Base-by-base conservation (phyloP, 805 yeast genomes). In the Millerozyma miso region DNA sequence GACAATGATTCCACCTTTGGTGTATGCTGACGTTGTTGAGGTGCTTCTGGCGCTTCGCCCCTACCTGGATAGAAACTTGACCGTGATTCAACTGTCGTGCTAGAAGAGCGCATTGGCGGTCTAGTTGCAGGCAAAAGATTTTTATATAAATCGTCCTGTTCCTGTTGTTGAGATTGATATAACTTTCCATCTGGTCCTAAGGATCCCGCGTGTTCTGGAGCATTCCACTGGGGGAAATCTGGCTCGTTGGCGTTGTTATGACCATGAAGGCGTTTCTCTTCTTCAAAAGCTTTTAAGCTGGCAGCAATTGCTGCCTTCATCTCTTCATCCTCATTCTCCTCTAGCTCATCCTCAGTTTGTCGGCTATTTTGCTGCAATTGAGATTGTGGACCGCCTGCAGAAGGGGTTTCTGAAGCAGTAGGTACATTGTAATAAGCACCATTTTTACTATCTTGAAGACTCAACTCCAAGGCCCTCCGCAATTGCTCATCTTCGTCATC, bases 221-320 rank as follows among this genome's bases (percentile, higher is more conserved):
- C 29, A 23, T 6, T 7, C 6, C 10, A 7, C 10, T 10, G 6
- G 6, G 6, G 6, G 10, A 7, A 23, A 7, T 6, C 6, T 7
- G 10, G 6, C 29, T 23, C 10, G 29, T 6, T 6, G 29, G 6
- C 10, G 10, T 23, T 23, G 29, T 6, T 23, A 7, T 23, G 29
- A 7, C 29, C 29, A 23, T 23, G 29, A 10, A 23, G 29, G 10
- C 29, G 29, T 23, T 45, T 40, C 41, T 58, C 60, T 44, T 49
- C 54, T 49, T 84, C 78, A 58, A 85, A 73, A 45, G 90, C 97
- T 41, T 74, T 74, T 47, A 93, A 71, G 61, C 96, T 88, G 0
- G 96, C 96, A 13, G 85, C 96, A 44, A 93, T 91, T 0, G 98
- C 99, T 0, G 93, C 95, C 59, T 81, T 86, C 81, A 91, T 77